These are phyloP conservation scores for Polysphondylium violaceum DNA, from an alignment of 78 protist genomes.

Conservation along the genomic window DNA sequence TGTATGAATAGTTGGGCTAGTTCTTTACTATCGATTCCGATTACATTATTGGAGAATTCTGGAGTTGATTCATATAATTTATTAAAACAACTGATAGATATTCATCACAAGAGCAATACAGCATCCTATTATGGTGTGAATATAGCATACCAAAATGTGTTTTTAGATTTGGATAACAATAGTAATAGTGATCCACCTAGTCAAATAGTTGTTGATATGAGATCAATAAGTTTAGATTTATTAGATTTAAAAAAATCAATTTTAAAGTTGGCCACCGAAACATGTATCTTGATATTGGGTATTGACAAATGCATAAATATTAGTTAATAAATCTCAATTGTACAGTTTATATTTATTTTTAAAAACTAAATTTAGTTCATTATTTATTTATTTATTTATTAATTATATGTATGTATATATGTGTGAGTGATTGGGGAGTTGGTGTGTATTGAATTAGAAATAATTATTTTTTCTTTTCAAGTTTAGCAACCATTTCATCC, in stretches of 20 bases:
- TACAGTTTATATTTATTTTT: too few relatives aligned
- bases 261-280: slow-evolving; percentile 36
- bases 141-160: not conserved
- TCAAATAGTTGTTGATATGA: slow-evolving; percentile 13
- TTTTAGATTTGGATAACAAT: not conserved
- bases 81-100: slow-evolving; percentile 4
- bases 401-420: too few relatives aligned
- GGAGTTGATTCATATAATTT: slow-evolving; percentile 22
- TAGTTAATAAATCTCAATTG: too few relatives aligned
- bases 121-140: not conserved
- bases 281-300: too few relatives aligned
- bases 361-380: too few relatives aligned
- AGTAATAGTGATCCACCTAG: not conserved
- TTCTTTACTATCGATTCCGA: slow-evolving; percentile 43
- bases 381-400: too few relatives aligned
- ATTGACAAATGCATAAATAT: too few relatives aligned
- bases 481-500: too few relatives aligned
- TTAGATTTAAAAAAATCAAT: slow-evolving; percentile 66
- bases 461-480: too few relatives aligned
- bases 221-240: slow-evolving; percentile 29
- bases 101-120: not conserved
- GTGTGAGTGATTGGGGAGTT: too few relatives aligned
- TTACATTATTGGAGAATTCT: slow-evolving; percentile 40
- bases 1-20: slow-evolving; percentile 7
- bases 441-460: too few relatives aligned